Conservation (phyloP, 192 early-diverging fungal genomes). For the Borealophlyctis nickersoniae region DNA sequence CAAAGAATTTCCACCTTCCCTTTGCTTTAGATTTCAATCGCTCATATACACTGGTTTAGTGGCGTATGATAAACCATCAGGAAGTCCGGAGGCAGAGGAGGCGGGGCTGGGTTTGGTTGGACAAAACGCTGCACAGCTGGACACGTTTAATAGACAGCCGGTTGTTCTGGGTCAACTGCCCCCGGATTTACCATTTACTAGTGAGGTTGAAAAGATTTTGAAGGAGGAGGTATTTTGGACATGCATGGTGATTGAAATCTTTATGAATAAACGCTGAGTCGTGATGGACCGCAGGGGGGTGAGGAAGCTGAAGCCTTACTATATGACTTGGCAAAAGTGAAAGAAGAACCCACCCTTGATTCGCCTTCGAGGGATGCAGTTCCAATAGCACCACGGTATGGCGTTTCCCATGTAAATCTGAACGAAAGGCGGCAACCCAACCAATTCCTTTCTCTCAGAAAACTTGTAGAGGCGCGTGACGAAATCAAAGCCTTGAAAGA, state of each 20-base stretch:
- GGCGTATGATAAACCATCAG: neutral
- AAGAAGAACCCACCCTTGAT: constrained; percentile 58
- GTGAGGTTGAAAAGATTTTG: constrained; percentile 78
- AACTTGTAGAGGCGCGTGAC: constrained; percentile 73
- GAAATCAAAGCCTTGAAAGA: constrained; percentile 79
- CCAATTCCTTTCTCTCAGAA: constrained; percentile 46
- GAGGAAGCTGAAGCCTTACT: constrained; percentile 10
- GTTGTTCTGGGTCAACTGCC: constrained; percentile 72
- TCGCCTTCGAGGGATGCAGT: constrained; percentile 61
- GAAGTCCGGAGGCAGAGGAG: neutral
- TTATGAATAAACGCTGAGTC: no score
- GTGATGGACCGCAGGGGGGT: neutral
- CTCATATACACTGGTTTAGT: no score
- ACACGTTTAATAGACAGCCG: constrained; percentile 77
- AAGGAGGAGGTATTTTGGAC: constrained; percentile 71
- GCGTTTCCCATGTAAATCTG: neutral
- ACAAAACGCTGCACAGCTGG: constrained; percentile 35
- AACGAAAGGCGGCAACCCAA: no score
- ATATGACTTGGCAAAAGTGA: constrained; percentile 40
- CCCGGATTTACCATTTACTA: constrained; percentile 65
- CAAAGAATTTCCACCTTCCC: neutral
- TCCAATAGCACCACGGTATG: constrained; percentile 66
- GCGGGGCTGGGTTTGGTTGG: neutral
- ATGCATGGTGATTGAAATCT: no score
- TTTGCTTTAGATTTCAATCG: no score